phyloP scores from a whole-genome alignment of 176 grass and related monocot genomes.

The Oryza officinalis region DNA sequence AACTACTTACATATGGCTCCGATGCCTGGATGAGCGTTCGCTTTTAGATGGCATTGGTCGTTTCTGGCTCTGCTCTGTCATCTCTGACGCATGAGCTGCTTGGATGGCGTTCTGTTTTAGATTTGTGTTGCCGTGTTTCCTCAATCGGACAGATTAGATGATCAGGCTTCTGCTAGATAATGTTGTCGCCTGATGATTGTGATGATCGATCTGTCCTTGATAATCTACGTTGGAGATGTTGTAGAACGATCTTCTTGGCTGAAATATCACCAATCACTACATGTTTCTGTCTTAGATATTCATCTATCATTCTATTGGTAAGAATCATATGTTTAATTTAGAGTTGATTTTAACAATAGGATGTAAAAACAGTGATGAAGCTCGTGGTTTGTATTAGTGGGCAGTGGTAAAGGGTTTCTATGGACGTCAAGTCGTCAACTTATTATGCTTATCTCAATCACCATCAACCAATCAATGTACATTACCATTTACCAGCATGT shows the following conservation, averaged over 20 bases:
- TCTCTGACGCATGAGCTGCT: conserved; percentile 1
- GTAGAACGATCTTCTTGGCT: conserved; percentile 12
- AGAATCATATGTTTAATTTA: conserved; percentile 4
- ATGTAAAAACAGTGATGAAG: conserved; percentile 14
- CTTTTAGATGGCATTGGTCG: conserved; percentile 31
- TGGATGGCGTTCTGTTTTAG: conserved; percentile 1
- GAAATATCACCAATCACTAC: neutral
- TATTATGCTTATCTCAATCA: neutral
- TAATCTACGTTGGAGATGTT: neutral
- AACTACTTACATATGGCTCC: conserved; percentile 18
- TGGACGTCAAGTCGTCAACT: neutral
- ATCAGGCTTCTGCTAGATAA: conserved; percentile 21
- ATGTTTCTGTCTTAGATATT: neutral
- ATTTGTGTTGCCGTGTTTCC: conserved; percentile 11
- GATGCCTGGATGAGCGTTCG: conserved; percentile 30
- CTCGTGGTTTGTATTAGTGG: neutral
- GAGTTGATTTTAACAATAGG: conserved; percentile 5
- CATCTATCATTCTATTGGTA: conserved; percentile 10
- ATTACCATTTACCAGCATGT: conserved; percentile 1
- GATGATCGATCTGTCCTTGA: conserved; percentile 3
- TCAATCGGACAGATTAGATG: conserved; percentile 14
- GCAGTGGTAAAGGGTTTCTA: conserved; percentile 8
- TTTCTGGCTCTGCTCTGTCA: neutral
- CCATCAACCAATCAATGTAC: conserved; percentile 10
- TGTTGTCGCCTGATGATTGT: conserved; percentile 10